Percentiles rank a stretch among this genome's conserved stretches.
Conservation (phyloP, 1,284 basidiomycete species). For the Athelia psychrophila region DNA sequence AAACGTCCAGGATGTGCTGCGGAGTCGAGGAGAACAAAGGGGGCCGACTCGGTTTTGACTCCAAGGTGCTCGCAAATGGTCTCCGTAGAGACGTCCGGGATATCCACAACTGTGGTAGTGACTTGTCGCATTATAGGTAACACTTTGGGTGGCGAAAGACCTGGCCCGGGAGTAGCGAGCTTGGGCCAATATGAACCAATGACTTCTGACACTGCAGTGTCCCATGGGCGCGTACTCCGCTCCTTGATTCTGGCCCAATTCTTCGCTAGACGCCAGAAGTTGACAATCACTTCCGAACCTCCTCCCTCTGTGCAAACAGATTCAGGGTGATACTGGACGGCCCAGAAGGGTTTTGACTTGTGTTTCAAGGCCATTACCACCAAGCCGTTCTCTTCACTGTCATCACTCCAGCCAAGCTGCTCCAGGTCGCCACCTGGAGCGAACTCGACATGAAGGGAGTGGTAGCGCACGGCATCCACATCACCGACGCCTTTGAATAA, state of each 20-base stretch:
- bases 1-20: slow-evolving; percentile 71
- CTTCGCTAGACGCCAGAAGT: slow-evolving; percentile 68
- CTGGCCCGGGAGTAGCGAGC: slow-evolving; percentile 22
- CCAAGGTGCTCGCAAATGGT: slow-evolving; percentile 60
- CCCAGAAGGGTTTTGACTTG: slow-evolving; percentile 75
- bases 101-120: slow-evolving; percentile 36
- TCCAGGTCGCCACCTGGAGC: slow-evolving; percentile 45
- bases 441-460: slow-evolving; percentile 66
- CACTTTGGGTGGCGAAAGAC: slow-evolving; percentile 13
- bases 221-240: slow-evolving; percentile 40
- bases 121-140: slow-evolving; percentile 27
- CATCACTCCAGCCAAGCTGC: slow-evolving; percentile 66
- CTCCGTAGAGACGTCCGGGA: slow-evolving; percentile 38
- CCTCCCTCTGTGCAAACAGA: slow-evolving; percentile 66
- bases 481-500: slow-evolving; percentile 62
- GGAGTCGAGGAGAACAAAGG: slow-evolving; percentile 74
- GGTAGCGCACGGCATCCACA: slow-evolving; percentile 83
- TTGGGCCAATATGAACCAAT: slow-evolving; percentile 59
- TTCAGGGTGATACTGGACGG: slow-evolving; percentile 97
- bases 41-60: slow-evolving; percentile 50
- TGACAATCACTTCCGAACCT: slow-evolving; percentile 60
- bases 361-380: slow-evolving; percentile 76
- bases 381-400: slow-evolving; percentile 58
- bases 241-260: slow-evolving; percentile 44
- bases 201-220: slow-evolving; percentile 25